Evolutionary conservation across 129 eudicot species (phyloP).

Genomic region (Scalesia atractyloides): DNA sequence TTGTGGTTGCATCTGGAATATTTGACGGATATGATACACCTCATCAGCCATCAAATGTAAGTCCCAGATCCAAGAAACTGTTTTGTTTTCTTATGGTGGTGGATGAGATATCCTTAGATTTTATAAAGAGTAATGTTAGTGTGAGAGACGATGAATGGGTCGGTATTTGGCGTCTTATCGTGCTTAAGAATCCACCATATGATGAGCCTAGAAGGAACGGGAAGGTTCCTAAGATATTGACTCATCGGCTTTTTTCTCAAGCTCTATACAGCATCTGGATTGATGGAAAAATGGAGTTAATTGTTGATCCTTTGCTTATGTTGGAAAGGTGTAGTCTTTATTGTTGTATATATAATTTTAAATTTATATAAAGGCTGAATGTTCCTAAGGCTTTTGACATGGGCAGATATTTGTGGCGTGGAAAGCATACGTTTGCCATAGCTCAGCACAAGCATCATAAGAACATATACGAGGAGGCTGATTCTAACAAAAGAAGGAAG

Average conservation of each 20-base stretch:
- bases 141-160: constrained; percentile 85
- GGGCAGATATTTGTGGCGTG: constrained; percentile 93
- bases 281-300: constrained; percentile 98
- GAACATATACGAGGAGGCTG: constrained; percentile 91
- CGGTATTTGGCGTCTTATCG: constrained; percentile 90
- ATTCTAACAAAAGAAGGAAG: constrained; percentile 94
- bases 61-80: constrained; percentile 65
- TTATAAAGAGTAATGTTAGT: constrained; percentile 71
- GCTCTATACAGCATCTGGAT: constrained; percentile 96
- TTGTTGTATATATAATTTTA: background rate
- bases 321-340: constrained; percentile 70
- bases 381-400: constrained; percentile 10
- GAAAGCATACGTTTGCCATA: constrained; percentile 92
- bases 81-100: constrained; percentile 97
- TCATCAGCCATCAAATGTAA: constrained; percentile 90
- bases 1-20: constrained; percentile 95
- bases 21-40: constrained; percentile 97
- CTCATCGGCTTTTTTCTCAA: constrained; percentile 89
- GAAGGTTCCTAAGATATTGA: constrained; percentile 91
- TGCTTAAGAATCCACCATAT: constrained; percentile 87
- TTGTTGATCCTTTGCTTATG: constrained; percentile 85
- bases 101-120: constrained; percentile 75
- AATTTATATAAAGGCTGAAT: background rate
- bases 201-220: constrained; percentile 97
- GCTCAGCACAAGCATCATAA: constrained; percentile 96